Percentiles rank a stretch among this genome's conserved stretches.
Evolutionary conservation across 148 eudicot species (phyloP).

Genomic region (Dysphania ambrosioides): DNA sequence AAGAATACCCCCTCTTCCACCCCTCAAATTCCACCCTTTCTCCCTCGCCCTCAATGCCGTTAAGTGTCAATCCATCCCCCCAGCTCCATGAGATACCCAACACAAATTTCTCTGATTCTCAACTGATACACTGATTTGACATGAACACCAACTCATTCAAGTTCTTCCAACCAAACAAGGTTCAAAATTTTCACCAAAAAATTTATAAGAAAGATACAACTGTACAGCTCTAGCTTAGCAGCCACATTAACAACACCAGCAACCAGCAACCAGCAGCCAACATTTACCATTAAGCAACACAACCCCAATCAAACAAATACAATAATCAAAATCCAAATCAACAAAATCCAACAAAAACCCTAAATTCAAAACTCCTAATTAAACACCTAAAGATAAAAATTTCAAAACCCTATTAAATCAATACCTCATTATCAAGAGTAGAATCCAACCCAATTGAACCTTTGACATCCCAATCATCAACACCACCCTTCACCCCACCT

Average conservation of each 20-base stretch:
- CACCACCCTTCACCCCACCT: conserved; percentile 10
- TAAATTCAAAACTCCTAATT: background rate
- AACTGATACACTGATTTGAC: background rate
- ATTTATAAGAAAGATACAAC: background rate
- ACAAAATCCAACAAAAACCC: background rate
- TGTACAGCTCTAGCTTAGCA: background rate
- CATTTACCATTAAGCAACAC: background rate
- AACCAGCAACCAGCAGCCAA: background rate
- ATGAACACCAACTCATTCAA: background rate
- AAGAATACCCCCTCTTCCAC: background rate
- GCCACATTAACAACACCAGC: background rate
- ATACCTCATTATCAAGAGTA: conserved; percentile 39
- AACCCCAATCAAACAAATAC: too few relatives aligned
- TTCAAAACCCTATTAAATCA: too few relatives aligned
- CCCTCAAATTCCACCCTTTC: background rate
- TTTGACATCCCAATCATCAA: conserved; percentile 32
- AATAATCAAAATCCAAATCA: too few relatives aligned
- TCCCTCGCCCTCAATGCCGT: background rate
- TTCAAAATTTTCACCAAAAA: too few relatives aligned
- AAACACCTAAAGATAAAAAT: background rate
- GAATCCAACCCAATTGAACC: conserved; percentile 38
- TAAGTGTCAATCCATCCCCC: background rate
- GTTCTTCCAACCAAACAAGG: background rate
- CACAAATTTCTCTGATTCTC: background rate
- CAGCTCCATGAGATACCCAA: background rate